Evolutionary conservation across 768 basidiomycete species (phyloP).

Genomic region (Tulasnella sp.): DNA sequence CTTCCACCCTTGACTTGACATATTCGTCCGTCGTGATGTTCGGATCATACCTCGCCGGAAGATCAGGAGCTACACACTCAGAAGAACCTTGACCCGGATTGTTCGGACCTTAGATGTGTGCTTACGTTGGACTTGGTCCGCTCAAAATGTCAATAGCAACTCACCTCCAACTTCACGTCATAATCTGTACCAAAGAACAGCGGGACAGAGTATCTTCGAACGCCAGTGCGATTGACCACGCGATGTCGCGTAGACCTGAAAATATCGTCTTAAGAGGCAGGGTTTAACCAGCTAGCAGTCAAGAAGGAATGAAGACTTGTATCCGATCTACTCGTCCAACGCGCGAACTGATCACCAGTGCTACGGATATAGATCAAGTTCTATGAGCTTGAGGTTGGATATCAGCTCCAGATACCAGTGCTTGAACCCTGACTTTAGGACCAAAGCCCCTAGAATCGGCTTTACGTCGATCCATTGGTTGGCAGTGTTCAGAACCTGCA

Average conservation of each 20-base stretch:
- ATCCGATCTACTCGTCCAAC: slow-evolving; percentile 68
- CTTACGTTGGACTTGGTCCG: too few species aligned
- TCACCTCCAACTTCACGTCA: slow-evolving; percentile 60
- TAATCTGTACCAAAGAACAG: slow-evolving; percentile 86
- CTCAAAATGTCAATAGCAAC: too few species aligned
- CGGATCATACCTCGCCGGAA: slow-evolving; percentile 54
- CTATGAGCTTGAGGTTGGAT: too few species aligned
- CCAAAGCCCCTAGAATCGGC: slow-evolving; percentile 65
- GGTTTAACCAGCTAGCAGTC: background rate
- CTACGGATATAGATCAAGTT: slow-evolving; percentile 26
- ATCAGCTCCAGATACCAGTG: too few species aligned
- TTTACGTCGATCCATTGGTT: slow-evolving; percentile 75
- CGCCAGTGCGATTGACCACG: slow-evolving; percentile 62
- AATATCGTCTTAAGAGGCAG: slow-evolving; percentile 68
- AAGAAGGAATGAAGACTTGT: background rate
- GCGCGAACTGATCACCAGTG: slow-evolving; percentile 77
- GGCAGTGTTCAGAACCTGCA: slow-evolving; percentile 71
- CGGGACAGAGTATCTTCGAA: slow-evolving; percentile 71
- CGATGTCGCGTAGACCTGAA: slow-evolving; percentile 89
- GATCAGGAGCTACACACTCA: slow-evolving; percentile 40
- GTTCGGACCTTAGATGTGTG: too few species aligned
- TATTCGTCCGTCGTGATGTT: slow-evolving; percentile 74
- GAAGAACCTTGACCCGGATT: too few species aligned
- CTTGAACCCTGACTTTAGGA: slow-evolving; percentile 90
- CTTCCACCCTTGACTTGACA: slow-evolving; percentile 62